Percentiles rank a stretch among this genome's conserved stretches.
Evolutionary conservation across 208 protist genomes (phyloP).

Genomic region (Lotmaria passim): DNA sequence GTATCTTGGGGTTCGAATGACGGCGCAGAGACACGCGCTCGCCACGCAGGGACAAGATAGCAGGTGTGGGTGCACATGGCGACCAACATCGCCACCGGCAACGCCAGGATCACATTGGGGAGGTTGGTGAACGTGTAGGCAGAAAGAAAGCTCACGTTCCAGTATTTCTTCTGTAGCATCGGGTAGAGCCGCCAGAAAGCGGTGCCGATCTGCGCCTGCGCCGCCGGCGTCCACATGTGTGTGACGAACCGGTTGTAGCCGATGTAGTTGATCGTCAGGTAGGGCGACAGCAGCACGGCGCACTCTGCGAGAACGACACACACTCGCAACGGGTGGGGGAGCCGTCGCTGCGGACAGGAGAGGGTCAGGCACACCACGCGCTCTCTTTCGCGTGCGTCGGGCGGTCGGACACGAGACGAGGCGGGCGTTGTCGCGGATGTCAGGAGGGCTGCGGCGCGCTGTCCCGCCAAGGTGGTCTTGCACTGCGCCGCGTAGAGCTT

Average conservation of each 20-base stretch:
- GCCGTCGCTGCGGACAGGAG: slow-evolving; percentile 25
- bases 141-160: slow-evolving; percentile 68
- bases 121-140: slow-evolving; percentile 66
- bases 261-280: slow-evolving; percentile 60
- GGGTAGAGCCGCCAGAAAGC: slow-evolving; percentile 72
- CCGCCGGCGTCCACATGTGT: slow-evolving; percentile 29
- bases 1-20: background rate
- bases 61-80: slow-evolving; percentile 28
- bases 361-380: slow-evolving; percentile 11
- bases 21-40: background rate
- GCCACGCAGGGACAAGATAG: slow-evolving; percentile 31
- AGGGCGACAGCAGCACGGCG: slow-evolving; percentile 49
- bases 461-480: slow-evolving; percentile 20
- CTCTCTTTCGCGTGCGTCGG: background rate
- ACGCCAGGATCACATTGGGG: slow-evolving; percentile 70
- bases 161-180: slow-evolving; percentile 78
- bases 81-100: slow-evolving; percentile 52
- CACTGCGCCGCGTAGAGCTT: slow-evolving; percentile 21
- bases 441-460: slow-evolving; percentile 41
- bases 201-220: slow-evolving; percentile 23
- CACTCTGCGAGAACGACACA: slow-evolving; percentile 48
- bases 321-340: slow-evolving; percentile 48
- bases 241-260: slow-evolving; percentile 58
- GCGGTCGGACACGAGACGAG: too few relatives aligned
- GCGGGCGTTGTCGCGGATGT: background rate